Percentiles rank a stretch among this genome's conserved stretches.
Conservation (phyloP, 2,329 filamentous ascomycete species). For the Nemania abortiva region DNA sequence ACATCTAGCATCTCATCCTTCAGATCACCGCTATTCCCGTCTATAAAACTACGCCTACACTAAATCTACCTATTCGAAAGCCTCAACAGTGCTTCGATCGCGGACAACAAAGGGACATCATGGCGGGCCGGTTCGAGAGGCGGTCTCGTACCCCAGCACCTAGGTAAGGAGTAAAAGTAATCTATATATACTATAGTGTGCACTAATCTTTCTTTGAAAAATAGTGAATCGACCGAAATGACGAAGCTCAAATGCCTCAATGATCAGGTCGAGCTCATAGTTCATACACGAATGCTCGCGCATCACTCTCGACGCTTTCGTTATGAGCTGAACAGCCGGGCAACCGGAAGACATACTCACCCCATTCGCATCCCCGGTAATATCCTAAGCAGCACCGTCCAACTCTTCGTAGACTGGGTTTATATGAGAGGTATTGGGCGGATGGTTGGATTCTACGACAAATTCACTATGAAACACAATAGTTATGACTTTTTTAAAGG, state of each 20-base stretch:
- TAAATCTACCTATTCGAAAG: background rate
- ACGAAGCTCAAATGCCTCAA: background rate
- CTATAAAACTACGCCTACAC: background rate
- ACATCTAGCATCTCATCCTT: background rate
- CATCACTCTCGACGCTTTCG: constrained; percentile 10
- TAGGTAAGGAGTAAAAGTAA: background rate
- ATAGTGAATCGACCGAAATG: background rate
- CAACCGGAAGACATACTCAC: background rate
- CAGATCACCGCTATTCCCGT: background rate
- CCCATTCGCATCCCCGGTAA: background rate
- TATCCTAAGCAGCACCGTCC: background rate
- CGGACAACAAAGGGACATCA: background rate
- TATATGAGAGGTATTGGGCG: background rate
- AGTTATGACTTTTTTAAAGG: too few relatives aligned
- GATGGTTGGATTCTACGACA: too few relatives aligned
- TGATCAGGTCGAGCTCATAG: background rate
- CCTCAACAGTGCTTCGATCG: background rate
- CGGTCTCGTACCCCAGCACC: background rate
- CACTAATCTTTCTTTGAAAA: background rate
- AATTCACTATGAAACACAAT: too few relatives aligned
- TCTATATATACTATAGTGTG: background rate
- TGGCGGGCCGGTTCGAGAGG: constrained; percentile 1
- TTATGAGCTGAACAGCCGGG: background rate
- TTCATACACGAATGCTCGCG: constrained; percentile 2
- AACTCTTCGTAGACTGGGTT: constrained; percentile 2